A percentile compares a stretch with the other conserved stretches of the same genome.
These are phyloP conservation scores for Ogataea zsoltii DNA, from an alignment of 805 yeast genomes.

Conservation along the genomic window DNA sequence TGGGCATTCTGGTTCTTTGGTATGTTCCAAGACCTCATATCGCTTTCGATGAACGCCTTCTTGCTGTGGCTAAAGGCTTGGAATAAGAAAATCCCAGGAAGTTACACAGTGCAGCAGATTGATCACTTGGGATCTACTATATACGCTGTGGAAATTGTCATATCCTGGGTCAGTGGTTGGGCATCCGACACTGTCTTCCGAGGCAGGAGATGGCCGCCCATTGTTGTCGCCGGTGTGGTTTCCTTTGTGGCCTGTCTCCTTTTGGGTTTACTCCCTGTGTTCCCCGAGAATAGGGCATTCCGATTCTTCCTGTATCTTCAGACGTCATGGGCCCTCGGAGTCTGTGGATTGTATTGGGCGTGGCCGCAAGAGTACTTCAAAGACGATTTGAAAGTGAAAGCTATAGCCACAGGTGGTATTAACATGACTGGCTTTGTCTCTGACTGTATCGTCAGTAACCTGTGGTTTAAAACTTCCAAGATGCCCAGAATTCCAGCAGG, in stretches of 20 bases:
- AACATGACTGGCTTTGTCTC: constrained; percentile 15
- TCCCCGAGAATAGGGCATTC: constrained; percentile 4
- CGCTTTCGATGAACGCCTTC: constrained; percentile 10
- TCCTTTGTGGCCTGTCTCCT: constrained; percentile 4
- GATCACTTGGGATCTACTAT: constrained; percentile 11
- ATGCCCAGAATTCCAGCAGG: constrained; percentile 15
- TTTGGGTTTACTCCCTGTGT: constrained; percentile 5
- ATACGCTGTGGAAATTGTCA: constrained; percentile 12
- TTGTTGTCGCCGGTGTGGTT: constrained; percentile 8
- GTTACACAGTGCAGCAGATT: constrained; percentile 11
- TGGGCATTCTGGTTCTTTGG: constrained; percentile 20
- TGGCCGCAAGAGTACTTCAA: constrained; percentile 14
- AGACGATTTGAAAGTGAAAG: constrained; percentile 8
- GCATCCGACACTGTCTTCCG: constrained; percentile 5
- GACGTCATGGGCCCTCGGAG: constrained; percentile 12
- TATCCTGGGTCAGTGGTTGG: constrained; percentile 15
- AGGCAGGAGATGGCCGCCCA: constrained; percentile 8
- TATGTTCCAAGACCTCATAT: constrained; percentile 14
- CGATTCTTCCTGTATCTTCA: constrained; percentile 14
- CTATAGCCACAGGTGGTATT: constrained; percentile 17
- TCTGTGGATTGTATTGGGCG: constrained; percentile 19
- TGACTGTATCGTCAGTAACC: constrained; percentile 12
- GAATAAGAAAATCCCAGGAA: constrained; percentile 9
- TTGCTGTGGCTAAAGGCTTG: constrained; percentile 16
- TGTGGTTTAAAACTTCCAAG: constrained; percentile 15